Evolutionary conservation across 768 basidiomycete species (phyloP).

Genomic region (Hemileccinum rubropunctum): DNA sequence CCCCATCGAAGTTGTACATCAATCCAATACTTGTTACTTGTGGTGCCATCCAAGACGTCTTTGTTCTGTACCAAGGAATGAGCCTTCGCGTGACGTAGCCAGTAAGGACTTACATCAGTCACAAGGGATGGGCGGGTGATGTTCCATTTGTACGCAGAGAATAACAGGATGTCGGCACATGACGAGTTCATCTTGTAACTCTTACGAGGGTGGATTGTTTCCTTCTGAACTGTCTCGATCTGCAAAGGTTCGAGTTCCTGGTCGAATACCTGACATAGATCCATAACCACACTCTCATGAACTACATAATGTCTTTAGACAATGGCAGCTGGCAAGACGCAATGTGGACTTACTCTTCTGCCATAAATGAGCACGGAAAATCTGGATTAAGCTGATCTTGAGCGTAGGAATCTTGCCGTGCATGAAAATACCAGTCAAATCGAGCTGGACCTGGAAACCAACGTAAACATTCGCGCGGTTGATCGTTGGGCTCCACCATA

Average conservation of each 20-base stretch:
- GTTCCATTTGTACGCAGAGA: conserved; percentile 98
- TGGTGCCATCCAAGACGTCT: conserved; percentile 96
- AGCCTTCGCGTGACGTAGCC: not conserved
- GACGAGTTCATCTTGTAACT: conserved; percentile 99
- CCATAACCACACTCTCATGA: conserved; percentile 92
- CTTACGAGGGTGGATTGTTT: conserved; percentile 98
- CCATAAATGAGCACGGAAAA: conserved; percentile 99
- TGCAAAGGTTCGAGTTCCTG: conserved; percentile 97
- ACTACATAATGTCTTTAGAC: conserved; percentile 42
- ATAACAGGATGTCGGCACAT: conserved; percentile 97
- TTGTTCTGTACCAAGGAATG: conserved; percentile 56
- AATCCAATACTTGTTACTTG: conserved; percentile 98
- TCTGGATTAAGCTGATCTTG: conserved; percentile 99
- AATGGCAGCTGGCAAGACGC: conserved; percentile 11
- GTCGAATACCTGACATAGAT: conserved; percentile 98
- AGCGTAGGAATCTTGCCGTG: conserved; percentile 98
- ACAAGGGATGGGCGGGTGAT: conserved; percentile 94
- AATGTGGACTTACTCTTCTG: conserved; percentile 81
- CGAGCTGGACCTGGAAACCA: conserved; percentile 99
- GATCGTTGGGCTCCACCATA: conserved; percentile 99
- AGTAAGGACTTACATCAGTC: conserved; percentile 64
- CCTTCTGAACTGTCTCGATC: conserved; percentile 99
- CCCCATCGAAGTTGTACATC: conserved; percentile 96
- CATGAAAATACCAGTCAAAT: conserved; percentile 97
- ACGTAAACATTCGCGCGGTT: conserved; percentile 99